Evolutionary conservation across 352 stramenopile species (phyloP).

Genomic region (Phytophthora podocarpi): DNA sequence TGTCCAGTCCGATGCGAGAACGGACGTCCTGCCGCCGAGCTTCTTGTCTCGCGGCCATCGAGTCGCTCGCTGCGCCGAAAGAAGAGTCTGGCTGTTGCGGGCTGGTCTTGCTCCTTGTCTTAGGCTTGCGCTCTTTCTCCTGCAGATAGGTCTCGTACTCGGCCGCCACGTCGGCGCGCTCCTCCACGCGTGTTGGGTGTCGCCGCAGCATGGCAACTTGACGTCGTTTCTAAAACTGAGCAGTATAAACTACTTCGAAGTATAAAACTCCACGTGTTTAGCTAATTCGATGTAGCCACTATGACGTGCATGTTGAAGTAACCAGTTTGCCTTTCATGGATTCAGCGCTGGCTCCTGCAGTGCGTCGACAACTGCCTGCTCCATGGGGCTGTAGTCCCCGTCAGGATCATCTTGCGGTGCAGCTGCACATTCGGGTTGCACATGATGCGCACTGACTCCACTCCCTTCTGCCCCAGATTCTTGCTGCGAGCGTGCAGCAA

Average conservation of each 20-base stretch:
- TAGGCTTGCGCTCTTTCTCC: constrained; percentile 48
- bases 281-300: constrained; percentile 3
- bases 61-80: constrained; percentile 1
- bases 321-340: too few relatives aligned
- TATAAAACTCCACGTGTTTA: neutral
- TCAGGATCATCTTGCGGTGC: constrained; percentile 50
- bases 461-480: constrained; percentile 57
- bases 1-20: constrained; percentile 40
- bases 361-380: constrained; percentile 47
- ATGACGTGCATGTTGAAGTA: too few relatives aligned
- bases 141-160: constrained; percentile 74
- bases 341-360: too few relatives aligned
- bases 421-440: constrained; percentile 71
- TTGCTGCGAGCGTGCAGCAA: constrained; percentile 78
- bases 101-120: constrained; percentile 1
- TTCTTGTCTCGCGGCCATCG: constrained; percentile 23
- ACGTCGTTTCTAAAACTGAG: constrained; percentile 12
- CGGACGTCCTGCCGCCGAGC: constrained; percentile 34
- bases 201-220: constrained; percentile 30
- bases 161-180: constrained; percentile 67
- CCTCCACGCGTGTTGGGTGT: constrained; percentile 68
- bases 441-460: constrained; percentile 71
- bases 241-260: too few relatives aligned
- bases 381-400: constrained; percentile 45
- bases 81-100: neutral